Conservation (phyloP, 306 rosid species). For the Prosopis cineraria region DNA sequence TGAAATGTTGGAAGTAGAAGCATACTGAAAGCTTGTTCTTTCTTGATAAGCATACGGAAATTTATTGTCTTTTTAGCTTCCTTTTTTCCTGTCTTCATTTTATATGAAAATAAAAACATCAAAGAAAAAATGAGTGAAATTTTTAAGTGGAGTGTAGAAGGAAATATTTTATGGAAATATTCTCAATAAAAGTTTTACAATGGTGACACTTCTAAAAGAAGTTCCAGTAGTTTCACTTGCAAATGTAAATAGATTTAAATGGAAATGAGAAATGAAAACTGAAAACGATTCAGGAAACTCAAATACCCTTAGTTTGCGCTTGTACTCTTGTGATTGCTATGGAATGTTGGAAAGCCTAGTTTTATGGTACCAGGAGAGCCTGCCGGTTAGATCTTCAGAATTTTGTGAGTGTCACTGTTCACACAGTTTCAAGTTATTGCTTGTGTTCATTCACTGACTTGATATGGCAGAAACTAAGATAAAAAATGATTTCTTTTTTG, state of each 20-base stretch:
- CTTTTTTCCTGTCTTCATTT: not conserved
- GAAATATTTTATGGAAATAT: not conserved
- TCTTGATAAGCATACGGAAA: not conserved
- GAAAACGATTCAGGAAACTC: not conserved
- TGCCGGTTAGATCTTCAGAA: not conserved
- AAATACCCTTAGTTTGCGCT: not conserved
- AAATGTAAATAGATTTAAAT: not conserved
- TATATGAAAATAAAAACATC: not conserved
- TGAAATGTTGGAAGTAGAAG: slow-evolving; percentile 10
- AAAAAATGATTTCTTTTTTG: too few relatives aligned
- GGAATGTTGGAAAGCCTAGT: slow-evolving; percentile 14
- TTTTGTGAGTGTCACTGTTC: not conserved
- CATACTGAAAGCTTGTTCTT: slow-evolving; percentile 1
- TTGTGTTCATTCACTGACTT: not conserved
- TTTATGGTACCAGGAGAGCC: not conserved
- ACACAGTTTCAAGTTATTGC: not conserved
- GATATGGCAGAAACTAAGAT: not conserved
- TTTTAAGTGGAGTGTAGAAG: not conserved
- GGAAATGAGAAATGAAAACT: not conserved
- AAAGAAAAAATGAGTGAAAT: not conserved
- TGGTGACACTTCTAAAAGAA: too few relatives aligned
- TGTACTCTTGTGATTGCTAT: slow-evolving; percentile 5
- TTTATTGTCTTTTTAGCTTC: not conserved
- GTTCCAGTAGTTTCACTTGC: not conserved
- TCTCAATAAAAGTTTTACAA: not conserved